Percentiles rank a stretch among this genome's conserved stretches.
phyloP scores from a whole-genome alignment of 306 rosid species.

The Prunus campanulata region DNA sequence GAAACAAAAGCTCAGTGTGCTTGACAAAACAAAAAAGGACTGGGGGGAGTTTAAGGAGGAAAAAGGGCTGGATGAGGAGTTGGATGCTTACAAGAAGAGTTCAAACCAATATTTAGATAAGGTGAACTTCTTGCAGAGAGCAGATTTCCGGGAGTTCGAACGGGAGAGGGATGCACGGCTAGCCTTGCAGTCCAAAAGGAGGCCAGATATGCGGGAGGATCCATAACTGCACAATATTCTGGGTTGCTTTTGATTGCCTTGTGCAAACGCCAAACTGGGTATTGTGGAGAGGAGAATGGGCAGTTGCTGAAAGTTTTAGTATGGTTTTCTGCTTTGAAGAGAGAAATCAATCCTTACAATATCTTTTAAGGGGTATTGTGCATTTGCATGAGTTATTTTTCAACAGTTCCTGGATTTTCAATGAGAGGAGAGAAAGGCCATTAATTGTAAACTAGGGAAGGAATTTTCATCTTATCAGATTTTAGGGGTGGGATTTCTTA shows the following conservation, averaged over 20 bases:
- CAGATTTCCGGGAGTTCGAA: constrained; percentile 94
- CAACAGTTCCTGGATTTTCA: constrained; percentile 11
- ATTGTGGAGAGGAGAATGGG: neutral
- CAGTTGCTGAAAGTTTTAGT: constrained; percentile 13
- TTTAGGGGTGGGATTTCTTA: constrained; percentile 7
- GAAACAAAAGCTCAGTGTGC: constrained; percentile 93
- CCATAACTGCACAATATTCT: constrained; percentile 28
- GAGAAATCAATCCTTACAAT: neutral
- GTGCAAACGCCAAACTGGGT: neutral
- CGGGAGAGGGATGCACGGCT: constrained; percentile 94
- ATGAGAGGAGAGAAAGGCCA: constrained; percentile 16
- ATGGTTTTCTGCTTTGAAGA: constrained; percentile 3
- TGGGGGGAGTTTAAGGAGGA: constrained; percentile 99
- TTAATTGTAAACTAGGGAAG: constrained; percentile 25
- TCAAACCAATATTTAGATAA: constrained; percentile 88
- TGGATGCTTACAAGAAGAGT: constrained; percentile 98
- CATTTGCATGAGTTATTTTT: constrained; percentile 23
- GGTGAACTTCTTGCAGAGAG: constrained; percentile 87
- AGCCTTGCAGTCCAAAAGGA: constrained; percentile 73
- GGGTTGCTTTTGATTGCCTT: constrained; percentile 13
- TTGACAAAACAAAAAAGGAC: constrained; percentile 89
- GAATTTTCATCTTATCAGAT: constrained; percentile 1
- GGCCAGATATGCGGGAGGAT: constrained; percentile 82
- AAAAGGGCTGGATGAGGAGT: constrained; percentile 72
- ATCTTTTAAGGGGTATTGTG: constrained; percentile 7